Evolutionary conservation across 2,329 filamentous ascomycete species (phyloP).

Genomic region (Xylaria sp.): DNA sequence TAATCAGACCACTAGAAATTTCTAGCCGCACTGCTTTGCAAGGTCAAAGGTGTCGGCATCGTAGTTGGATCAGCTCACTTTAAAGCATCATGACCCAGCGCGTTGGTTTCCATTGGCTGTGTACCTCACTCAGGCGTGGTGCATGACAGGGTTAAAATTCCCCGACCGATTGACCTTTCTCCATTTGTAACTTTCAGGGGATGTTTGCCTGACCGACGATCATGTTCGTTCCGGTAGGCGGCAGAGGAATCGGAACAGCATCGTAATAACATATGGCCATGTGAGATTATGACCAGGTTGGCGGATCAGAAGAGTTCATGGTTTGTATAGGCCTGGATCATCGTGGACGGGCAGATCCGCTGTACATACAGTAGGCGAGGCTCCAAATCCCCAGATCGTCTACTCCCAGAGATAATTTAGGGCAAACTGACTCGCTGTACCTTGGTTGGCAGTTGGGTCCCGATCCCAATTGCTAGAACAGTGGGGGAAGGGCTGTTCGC

Average conservation of each 20-base stretch:
- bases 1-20: conserved; percentile 26
- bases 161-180: conserved; percentile 25
- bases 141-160: conserved; percentile 27
- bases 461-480: conserved; percentile 3
- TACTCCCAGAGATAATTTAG: background rate
- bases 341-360: conserved; percentile 13
- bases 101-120: conserved; percentile 28
- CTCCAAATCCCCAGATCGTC: background rate
- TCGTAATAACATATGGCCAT: conserved; percentile 7
- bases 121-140: conserved; percentile 21
- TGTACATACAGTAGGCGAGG: background rate
- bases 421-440: conserved; percentile 16
- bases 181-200: conserved; percentile 22
- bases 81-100: conserved; percentile 28
- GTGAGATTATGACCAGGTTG: conserved; percentile 2
- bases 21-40: conserved; percentile 22
- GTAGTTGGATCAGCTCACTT: conserved; percentile 27
- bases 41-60: conserved; percentile 21
- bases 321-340: background rate
- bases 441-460: background rate
- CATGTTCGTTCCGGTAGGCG: conserved; percentile 13
- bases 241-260: background rate
- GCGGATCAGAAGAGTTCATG: background rate
- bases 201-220: conserved; percentile 20
- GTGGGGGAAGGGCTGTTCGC: conserved; percentile 9